Evolutionary conservation across 169 alveolate genomes (phyloP), one percentile per base, ranked within the genome.

Genomic region (Miamiensis avidus): DNA sequence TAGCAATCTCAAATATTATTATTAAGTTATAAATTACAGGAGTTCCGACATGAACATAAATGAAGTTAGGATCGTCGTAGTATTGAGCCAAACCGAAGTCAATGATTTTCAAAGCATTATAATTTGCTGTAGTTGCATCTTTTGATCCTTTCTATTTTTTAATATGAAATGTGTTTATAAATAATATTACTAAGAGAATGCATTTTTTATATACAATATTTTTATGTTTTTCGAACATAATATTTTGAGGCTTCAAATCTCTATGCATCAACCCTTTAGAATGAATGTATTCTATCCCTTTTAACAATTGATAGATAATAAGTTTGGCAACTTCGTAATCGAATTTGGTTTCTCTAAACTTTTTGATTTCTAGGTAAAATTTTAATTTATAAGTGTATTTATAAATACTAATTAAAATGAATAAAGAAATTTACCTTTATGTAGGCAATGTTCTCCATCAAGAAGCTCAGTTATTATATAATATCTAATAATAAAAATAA

Each of bases 201-300:
- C 69, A 49, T 4, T n/a, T n/a, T n/a, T n/a, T n/a, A n/a, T n/a
- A n/a, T n/a, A n/a, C n/a, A n/a, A n/a, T n/a, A n/a, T n/a, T n/a
- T n/a, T n/a, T n/a, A 11, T 49, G 72, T 69, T 85, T 83, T 32
- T 72, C 84, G 31, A 79, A 79, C 87, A 86, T 81, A 30, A 86
- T 86, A 81, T 86, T 86, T 30, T 86, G 78, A 29, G 90, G 87
- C 30, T 86, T 86, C 31, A 86, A 73, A 65, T 86, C 90, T 81
- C 90, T 79, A 76, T 89, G 93, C 65, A 89, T 83, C 30, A 89
- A 85, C 25, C 89, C 90, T 73, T 82, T 79, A 65, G 77, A 65
- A 73, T 89, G 93, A 34, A 89, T 84, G 81, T 89, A 89, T 83
- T 87, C 81, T 31, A 89, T 72, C 31, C 91, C 93, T 78, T 89